These are phyloP conservation scores for Nyssa sinensis DNA, from an alignment of 148 eudicot species.

Conservation along the genomic window DNA sequence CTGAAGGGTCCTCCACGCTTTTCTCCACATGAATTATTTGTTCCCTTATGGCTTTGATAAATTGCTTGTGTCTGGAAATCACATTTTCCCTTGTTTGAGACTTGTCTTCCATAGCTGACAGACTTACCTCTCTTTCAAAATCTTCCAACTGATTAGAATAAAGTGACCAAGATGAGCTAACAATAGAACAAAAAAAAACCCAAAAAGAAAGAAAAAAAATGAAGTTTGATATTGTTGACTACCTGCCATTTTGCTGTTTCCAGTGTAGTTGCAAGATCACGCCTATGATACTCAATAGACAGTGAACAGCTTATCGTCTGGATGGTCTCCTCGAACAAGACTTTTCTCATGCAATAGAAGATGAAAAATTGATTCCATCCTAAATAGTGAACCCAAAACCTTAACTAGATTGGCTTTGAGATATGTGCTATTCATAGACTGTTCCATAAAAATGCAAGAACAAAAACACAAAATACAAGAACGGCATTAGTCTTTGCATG, in stretches of 20 bases:
- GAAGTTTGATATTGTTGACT: neutral
- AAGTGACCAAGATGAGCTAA: slow-evolving; percentile 5
- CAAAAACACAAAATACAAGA: neutral
- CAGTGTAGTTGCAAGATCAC: slow-evolving; percentile 37
- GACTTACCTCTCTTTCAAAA: slow-evolving; percentile 37
- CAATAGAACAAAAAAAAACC: neutral
- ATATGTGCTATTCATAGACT: neutral
- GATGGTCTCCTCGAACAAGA: slow-evolving; percentile 26
- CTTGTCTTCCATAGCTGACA: slow-evolving; percentile 28
- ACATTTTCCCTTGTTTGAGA: slow-evolving; percentile 28
- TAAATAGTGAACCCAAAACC: slow-evolving; percentile 5
- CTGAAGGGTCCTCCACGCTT: slow-evolving; percentile 21
- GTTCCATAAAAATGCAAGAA: neutral
- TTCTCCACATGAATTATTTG: slow-evolving; percentile 27
- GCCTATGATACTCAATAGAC: slow-evolving; percentile 27
- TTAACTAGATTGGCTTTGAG: neutral
- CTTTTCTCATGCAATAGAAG: slow-evolving; percentile 35
- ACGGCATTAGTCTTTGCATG: neutral
- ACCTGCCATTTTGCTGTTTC: slow-evolving; percentile 49
- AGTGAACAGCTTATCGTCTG: slow-evolving; percentile 23
- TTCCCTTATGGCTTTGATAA: slow-evolving; percentile 34
- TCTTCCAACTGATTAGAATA: slow-evolving; percentile 33
- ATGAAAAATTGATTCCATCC: slow-evolving; percentile 39
- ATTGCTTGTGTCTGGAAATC: slow-evolving; percentile 33
- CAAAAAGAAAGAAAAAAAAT: neutral